phyloP scores from a whole-genome alignment of 352 stramenopile species.

The Pythium graminicola region DNA sequence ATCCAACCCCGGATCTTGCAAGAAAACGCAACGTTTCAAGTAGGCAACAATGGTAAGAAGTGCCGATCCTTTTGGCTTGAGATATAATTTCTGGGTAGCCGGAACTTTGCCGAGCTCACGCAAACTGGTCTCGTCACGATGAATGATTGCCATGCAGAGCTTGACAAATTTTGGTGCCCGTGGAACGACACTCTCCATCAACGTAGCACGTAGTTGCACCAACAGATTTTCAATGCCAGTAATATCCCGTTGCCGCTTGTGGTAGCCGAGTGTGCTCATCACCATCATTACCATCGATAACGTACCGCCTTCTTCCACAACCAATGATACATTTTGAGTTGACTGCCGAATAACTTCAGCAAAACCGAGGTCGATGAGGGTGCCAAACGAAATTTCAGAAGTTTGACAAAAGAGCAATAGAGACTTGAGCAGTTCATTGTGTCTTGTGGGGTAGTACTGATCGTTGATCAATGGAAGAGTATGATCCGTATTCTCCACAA shows the following conservation, averaged over 20 bases:
- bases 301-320: slow-evolving; percentile 73
- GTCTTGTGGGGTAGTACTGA: slow-evolving; percentile 64
- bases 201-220: slow-evolving; percentile 33
- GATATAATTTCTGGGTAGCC: slow-evolving; percentile 32
- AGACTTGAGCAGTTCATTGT: slow-evolving; percentile 81
- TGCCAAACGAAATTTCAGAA: slow-evolving; percentile 64
- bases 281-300: slow-evolving; percentile 84
- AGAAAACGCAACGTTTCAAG: slow-evolving; percentile 74
- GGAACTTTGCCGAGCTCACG: slow-evolving; percentile 39
- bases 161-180: slow-evolving; percentile 78
- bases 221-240: slow-evolving; percentile 61
- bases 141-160: slow-evolving; percentile 62
- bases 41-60: slow-evolving; percentile 76
- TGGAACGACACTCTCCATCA: slow-evolving; percentile 49
- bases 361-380: slow-evolving; percentile 73
- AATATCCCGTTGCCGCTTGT: slow-evolving; percentile 77
- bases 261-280: slow-evolving; percentile 77
- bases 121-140: slow-evolving; percentile 37
- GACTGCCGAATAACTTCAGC: slow-evolving; percentile 70
- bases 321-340: slow-evolving; percentile 46
- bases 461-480: slow-evolving; percentile 79
- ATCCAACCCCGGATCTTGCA: slow-evolving; percentile 70
- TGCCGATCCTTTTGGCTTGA: slow-evolving; percentile 61
- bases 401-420: slow-evolving; percentile 59
- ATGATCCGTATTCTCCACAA: slow-evolving; percentile 80